Conservation (phyloP, 192 early-diverging fungal species). For the Podochytrium sp. region DNA sequence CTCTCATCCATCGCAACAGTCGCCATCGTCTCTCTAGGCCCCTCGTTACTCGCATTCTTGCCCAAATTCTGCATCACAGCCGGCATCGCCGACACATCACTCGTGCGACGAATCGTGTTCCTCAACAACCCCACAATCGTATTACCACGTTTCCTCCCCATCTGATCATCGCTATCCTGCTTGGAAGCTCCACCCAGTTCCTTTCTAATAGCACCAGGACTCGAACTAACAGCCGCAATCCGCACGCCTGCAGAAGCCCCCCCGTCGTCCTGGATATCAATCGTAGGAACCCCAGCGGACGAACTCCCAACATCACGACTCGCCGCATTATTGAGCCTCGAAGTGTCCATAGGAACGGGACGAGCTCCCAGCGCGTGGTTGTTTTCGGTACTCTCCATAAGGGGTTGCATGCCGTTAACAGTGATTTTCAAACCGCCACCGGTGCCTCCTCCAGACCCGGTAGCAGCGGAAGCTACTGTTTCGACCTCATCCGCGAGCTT, state of each 20-base stretch:
- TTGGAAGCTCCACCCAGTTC: neutral
- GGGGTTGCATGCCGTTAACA: constrained; percentile 14
- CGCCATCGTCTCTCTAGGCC: constrained; percentile 30
- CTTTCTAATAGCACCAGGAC: neutral
- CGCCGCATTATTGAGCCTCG: no score
- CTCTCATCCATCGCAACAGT: constrained; percentile 28
- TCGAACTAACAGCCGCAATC: neutral
- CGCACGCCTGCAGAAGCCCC: neutral
- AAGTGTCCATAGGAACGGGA: neutral
- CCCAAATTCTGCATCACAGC: constrained; percentile 13
- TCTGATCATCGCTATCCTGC: neutral
- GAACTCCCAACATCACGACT: neutral
- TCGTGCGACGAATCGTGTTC: constrained; percentile 49
- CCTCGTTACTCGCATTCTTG: constrained; percentile 8
- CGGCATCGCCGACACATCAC: constrained; percentile 34
- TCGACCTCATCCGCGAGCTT: constrained; percentile 53
- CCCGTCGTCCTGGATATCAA: neutral
- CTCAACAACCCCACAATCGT: constrained; percentile 62
- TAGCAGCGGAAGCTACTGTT: constrained; percentile 38
- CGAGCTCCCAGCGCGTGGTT: constrained; percentile 21
- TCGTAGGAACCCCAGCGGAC: neutral
- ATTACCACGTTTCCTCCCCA: constrained; percentile 54
- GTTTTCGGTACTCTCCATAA: constrained; percentile 34
- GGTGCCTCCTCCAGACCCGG: neutral
- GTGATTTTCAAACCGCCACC: neutral